These are phyloP conservation scores for Aspergillaceae sp. DNA, from an alignment of 2,329 filamentous ascomycete species.

Conservation along the genomic window DNA sequence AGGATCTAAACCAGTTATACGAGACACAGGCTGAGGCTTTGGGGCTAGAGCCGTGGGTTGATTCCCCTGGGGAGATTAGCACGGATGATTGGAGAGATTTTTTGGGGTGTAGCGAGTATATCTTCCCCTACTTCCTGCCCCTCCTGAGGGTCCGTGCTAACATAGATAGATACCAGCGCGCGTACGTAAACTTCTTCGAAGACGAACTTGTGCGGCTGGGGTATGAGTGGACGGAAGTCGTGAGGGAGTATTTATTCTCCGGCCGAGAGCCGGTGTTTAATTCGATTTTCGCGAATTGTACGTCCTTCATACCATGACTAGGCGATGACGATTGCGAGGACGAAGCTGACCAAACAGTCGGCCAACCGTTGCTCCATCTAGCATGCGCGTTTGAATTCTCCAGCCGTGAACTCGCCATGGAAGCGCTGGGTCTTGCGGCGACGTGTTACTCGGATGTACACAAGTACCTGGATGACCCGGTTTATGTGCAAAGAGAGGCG, in stretches of 20 bases:
- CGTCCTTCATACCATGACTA: slow-evolving; percentile 22
- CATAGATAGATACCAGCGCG: slow-evolving; percentile 62
- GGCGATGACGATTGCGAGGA: not conserved
- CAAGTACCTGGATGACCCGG: slow-evolving; percentile 60
- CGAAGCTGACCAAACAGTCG: slow-evolving; percentile 49
- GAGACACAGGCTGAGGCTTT: slow-evolving; percentile 58
- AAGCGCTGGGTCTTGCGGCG: slow-evolving; percentile 65
- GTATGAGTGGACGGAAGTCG: slow-evolving; percentile 76
- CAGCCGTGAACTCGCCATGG: slow-evolving; percentile 77
- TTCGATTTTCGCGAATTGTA: slow-evolving; percentile 69
- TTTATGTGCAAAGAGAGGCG: slow-evolving; percentile 56
- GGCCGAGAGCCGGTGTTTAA: slow-evolving; percentile 67
- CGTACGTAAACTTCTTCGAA: slow-evolving; percentile 91
- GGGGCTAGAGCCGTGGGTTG: slow-evolving; percentile 65
- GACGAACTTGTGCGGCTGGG: slow-evolving; percentile 68
- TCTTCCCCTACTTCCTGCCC: slow-evolving; percentile 1
- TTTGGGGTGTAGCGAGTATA: slow-evolving; percentile 61
- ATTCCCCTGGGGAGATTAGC: slow-evolving; percentile 76
- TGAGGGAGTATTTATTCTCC: slow-evolving; percentile 65
- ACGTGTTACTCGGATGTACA: slow-evolving; percentile 51
- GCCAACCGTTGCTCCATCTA: slow-evolving; percentile 86
- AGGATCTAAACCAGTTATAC: slow-evolving; percentile 72
- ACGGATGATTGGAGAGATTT: slow-evolving; percentile 80
- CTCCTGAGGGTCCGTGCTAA: not conserved
- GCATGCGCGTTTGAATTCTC: slow-evolving; percentile 89